phyloP scores from a whole-genome alignment of 1,284 basidiomycete genomes.

The Ustilago curta region DNA sequence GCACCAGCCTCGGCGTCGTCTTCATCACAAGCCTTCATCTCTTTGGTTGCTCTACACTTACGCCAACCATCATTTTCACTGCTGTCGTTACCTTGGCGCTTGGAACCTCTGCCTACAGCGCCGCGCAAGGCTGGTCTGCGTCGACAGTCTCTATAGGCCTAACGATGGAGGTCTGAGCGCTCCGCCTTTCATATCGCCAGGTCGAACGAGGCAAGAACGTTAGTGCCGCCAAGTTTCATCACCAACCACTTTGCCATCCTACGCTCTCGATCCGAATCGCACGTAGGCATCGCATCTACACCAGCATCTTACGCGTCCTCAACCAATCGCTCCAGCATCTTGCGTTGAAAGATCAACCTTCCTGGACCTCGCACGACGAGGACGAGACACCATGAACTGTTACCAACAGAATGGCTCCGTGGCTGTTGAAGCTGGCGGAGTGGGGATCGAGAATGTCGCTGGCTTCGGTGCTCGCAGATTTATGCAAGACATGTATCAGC shows the following conservation, averaged over 20 bases:
- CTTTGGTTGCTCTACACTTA: not conserved
- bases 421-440: not conserved
- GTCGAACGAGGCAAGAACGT: not conserved
- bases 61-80: not conserved
- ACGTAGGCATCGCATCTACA: not conserved
- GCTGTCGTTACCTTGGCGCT: slow-evolving; percentile 2
- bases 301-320: not conserved
- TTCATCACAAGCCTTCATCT: not conserved
- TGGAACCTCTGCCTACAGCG: not conserved
- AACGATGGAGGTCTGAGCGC: slow-evolving; percentile 15
- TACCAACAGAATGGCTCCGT: slow-evolving; percentile 14
- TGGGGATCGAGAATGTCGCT: slow-evolving; percentile 36
- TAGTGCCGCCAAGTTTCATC: not conserved
- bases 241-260: not conserved
- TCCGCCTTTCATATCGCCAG: not conserved
- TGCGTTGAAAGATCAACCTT: not conserved
- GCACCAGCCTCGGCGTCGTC: not conserved
- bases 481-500: slow-evolving; percentile 42
- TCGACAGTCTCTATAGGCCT: not conserved
- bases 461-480: slow-evolving; percentile 49
- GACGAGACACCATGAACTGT: slow-evolving; percentile 2
- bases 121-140: not conserved
- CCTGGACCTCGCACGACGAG: not conserved
- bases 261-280: not conserved
- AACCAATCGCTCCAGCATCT: not conserved